Conservation (phyloP, 768 basidiomycete genomes). For the Termitomyces sp. region DNA sequence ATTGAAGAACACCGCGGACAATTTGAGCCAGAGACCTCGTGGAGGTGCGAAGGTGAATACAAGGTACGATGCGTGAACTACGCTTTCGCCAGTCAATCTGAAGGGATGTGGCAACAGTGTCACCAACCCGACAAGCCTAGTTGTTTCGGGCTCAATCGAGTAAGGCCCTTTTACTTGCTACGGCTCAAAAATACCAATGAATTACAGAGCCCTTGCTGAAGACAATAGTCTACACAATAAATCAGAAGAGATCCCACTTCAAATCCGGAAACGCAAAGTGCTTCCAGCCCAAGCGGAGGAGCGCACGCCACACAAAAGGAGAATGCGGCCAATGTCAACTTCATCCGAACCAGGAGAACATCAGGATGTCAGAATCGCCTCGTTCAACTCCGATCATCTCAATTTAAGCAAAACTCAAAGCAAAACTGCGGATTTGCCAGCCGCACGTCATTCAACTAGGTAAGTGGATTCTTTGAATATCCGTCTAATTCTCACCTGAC, state of each 20-base stretch:
- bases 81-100: background rate
- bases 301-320: slow-evolving; percentile 1
- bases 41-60: background rate
- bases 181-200: background rate
- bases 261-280: slow-evolving; percentile 9
- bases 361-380: background rate
- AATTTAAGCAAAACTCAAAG: background rate
- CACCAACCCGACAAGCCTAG: background rate
- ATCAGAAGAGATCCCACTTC: background rate
- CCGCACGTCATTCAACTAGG: background rate
- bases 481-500: background rate
- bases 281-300: background rate
- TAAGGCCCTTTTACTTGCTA: background rate
- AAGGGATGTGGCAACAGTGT: background rate
- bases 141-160: background rate
- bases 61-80: background rate
- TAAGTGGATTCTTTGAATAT: background rate
- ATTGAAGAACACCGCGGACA: background rate
- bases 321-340: background rate
- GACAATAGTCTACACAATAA: background rate
- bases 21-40: background rate
- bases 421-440: background rate
- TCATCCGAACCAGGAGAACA: background rate
- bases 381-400: background rate
- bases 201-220: background rate